These are phyloP conservation scores for Saccharata proteae DNA, from an alignment of 2,329 filamentous ascomycete genomes.

Conservation along the genomic window DNA sequence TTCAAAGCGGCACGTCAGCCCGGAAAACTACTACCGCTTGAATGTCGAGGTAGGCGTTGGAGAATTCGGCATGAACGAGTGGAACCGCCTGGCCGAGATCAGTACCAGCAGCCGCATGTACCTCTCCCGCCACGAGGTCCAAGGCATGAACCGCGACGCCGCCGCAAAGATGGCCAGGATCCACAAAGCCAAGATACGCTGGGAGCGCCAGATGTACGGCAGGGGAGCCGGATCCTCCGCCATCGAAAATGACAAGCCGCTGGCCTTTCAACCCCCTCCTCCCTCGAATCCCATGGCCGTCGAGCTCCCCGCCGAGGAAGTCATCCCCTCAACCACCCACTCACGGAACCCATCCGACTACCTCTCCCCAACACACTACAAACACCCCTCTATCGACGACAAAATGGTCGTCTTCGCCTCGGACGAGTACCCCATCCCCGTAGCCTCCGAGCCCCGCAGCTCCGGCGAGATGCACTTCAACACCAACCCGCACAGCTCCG, in stretches of 20 bases:
- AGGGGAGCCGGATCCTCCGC: constrained; percentile 13
- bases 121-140: constrained; percentile 58
- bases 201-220: constrained; percentile 32
- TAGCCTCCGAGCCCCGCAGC: constrained; percentile 17
- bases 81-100: constrained; percentile 87
- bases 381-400: constrained; percentile 28
- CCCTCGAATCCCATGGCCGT: constrained; percentile 39
- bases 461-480: constrained; percentile 16
- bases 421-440: constrained; percentile 40
- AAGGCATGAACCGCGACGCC: constrained; percentile 63
- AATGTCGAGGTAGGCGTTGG: constrained; percentile 95
- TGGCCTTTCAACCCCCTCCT: constrained; percentile 28
- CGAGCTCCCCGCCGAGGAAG: constrained; percentile 47
- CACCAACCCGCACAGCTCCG: constrained; percentile 10
- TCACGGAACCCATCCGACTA: constrained; percentile 23
- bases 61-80: constrained; percentile 98
- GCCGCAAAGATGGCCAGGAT: constrained; percentile 77
- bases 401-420: constrained; percentile 45
- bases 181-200: constrained; percentile 59
- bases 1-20: constrained; percentile 63
- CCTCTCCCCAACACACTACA: constrained; percentile 21
- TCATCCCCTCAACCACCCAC: constrained; percentile 21
- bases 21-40: constrained; percentile 88
- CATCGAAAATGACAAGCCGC: constrained; percentile 16
- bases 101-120: constrained; percentile 85